Conservation (phyloP, 2,329 filamentous ascomycete species). For the Dothistroma pini region DNA sequence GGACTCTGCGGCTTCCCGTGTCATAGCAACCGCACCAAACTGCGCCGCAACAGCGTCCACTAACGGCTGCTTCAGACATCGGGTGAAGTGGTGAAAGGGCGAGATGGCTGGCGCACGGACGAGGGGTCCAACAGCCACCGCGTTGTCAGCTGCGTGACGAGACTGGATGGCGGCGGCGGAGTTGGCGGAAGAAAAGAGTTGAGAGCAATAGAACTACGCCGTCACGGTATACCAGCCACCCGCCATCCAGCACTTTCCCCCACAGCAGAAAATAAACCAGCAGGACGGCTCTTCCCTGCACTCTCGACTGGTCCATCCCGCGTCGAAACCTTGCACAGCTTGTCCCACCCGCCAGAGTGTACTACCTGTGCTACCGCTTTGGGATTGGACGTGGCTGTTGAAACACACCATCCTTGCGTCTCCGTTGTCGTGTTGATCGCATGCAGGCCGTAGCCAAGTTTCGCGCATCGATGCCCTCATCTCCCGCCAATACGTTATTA, state of each 20-base stretch:
- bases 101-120: background rate
- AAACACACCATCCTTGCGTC: conserved; percentile 11
- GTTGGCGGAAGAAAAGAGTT: too few species aligned
- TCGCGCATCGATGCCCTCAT: conserved; percentile 13
- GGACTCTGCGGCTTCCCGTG: background rate
- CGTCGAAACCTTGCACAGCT: background rate
- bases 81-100: background rate
- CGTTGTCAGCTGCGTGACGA: background rate
- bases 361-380: background rate
- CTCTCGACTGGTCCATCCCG: background rate
- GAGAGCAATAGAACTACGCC: background rate
- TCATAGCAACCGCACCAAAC: background rate
- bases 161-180: too few species aligned
- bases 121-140: too few species aligned
- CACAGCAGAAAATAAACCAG: background rate
- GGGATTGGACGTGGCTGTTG: conserved; percentile 12
- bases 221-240: background rate
- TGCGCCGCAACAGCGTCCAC: background rate
- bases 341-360: background rate
- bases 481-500: conserved; percentile 15
- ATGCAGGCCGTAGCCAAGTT: conserved; percentile 18
- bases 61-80: background rate
- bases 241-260: background rate
- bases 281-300: background rate
- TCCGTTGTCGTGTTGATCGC: conserved; percentile 12